Percentiles rank a stretch among this genome's conserved stretches.
Conservation (phyloP, 73 alveolate genomes). For the Paramecium octaurelia region DNA sequence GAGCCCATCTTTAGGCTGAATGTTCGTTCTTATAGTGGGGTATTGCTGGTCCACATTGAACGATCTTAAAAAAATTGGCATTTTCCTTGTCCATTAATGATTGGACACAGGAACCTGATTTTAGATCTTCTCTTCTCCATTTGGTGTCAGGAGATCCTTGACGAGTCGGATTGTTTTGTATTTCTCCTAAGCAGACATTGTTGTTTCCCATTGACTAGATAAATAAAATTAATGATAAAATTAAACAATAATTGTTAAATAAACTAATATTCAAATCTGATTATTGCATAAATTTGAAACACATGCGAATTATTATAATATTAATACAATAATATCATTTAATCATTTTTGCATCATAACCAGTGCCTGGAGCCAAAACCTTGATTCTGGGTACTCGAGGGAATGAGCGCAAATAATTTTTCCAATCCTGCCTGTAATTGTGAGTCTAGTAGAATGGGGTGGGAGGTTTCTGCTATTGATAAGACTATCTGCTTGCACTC, state of each 20-base stretch:
- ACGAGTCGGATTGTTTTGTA: background rate
- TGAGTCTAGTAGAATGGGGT: background rate
- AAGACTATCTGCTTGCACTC: background rate
- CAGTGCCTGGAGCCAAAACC: background rate
- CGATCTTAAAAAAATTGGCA: background rate
- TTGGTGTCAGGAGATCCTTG: background rate
- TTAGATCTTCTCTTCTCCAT: conserved; percentile 18
- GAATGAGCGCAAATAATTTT: background rate
- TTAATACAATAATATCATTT: background rate
- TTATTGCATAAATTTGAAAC: background rate
- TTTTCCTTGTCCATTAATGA: background rate
- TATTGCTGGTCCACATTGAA: background rate
- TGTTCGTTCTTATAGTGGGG: background rate
- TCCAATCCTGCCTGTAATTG: background rate
- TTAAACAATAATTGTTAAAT: background rate
- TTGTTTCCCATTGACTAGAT: background rate
- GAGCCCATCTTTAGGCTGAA: background rate
- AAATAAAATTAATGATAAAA: background rate
- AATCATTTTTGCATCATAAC: conserved; percentile 4
- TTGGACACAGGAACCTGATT: background rate
- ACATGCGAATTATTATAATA: background rate
- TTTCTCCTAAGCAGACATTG: conserved; percentile 4
- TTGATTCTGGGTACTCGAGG: background rate
- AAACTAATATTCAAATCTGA: background rate
- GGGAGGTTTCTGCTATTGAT: background rate